Evolutionary conservation across 306 rosid species (phyloP).

Genomic region (Lathyrus tuberosus): DNA sequence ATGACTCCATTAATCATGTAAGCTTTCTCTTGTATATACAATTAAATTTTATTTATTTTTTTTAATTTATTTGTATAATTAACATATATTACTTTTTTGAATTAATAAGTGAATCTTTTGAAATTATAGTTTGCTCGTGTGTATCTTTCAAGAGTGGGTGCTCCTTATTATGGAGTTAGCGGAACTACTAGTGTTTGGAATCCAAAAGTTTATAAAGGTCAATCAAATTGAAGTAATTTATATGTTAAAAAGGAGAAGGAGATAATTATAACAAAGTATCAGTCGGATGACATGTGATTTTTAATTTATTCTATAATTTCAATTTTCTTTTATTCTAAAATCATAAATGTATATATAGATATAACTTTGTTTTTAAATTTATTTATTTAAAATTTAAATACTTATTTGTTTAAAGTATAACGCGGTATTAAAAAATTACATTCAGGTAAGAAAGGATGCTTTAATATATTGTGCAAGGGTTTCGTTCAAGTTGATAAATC

Average conservation of each 20-base stretch:
- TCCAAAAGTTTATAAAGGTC: not conserved
- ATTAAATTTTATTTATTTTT: too few species aligned
- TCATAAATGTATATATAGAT: not conserved
- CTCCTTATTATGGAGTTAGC: not conserved
- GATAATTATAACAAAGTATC: not conserved
- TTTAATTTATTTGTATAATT: not conserved
- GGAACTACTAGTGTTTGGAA: constrained; percentile 7
- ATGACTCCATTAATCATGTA: not conserved
- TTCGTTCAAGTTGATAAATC: not conserved
- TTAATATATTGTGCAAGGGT: not conserved
- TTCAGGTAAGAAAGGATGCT: constrained; percentile 19
- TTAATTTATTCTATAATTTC: not conserved
- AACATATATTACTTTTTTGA: not conserved
- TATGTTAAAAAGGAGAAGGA: not conserved
- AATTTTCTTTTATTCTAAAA: too few species aligned
- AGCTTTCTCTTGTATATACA: not conserved
- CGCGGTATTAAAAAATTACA: not conserved
- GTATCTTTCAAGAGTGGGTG: rapidly evolving
- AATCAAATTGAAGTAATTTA: not conserved
- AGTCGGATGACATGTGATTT: constrained; percentile 31
- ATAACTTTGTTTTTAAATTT: too few species aligned
- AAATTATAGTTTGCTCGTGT: not conserved
- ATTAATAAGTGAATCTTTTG: not conserved
- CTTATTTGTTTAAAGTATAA: not conserved
- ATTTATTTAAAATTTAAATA: not conserved